Conservation (phyloP, 805 yeast genomes). For the Nakazawaea sp. region DNA sequence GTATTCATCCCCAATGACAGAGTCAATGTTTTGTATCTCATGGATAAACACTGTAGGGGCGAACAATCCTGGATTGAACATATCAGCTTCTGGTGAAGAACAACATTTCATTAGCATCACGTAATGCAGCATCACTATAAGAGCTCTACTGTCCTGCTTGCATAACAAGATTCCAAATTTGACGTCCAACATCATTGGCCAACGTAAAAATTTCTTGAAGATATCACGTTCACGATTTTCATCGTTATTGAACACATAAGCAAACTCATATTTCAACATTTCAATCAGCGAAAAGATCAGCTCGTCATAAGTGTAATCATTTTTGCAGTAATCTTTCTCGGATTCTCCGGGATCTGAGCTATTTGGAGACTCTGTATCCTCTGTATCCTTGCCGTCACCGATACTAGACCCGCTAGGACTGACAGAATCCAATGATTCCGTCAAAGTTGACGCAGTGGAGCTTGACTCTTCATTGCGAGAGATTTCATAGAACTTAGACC, state of each 20-base stretch:
- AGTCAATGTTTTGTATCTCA: slow-evolving; percentile 4
- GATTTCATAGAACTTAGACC: no score
- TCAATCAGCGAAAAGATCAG: slow-evolving; percentile 17
- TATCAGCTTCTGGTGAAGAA: not conserved
- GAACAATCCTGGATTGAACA: not conserved
- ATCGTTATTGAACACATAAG: slow-evolving; percentile 18
- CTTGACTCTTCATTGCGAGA: no score
- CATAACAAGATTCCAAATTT: not conserved
- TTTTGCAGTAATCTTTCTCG: no score
- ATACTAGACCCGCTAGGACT: no score
- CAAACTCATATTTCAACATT: slow-evolving; percentile 18
- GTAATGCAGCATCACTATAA: slow-evolving; percentile 8
- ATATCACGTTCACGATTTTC: slow-evolving; percentile 1
- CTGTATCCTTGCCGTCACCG: no score
- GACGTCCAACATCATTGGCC: slow-evolving; percentile 5
- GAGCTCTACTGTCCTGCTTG: slow-evolving; percentile 1
- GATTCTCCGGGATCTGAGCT: not conserved
- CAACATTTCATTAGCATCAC: slow-evolving; percentile 3
- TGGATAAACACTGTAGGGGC: not conserved
- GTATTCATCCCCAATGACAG: slow-evolving; percentile 1
- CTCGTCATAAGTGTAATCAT: no score
- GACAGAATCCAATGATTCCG: no score
- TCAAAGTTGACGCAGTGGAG: no score
- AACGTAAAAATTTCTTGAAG: slow-evolving; percentile 1
- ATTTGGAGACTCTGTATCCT: no score